Percentiles rank a stretch among this genome's conserved stretches.
Evolutionary conservation across 371 early-diverging fungal species (phyloP).

Genomic region (Nematocida sp.): DNA sequence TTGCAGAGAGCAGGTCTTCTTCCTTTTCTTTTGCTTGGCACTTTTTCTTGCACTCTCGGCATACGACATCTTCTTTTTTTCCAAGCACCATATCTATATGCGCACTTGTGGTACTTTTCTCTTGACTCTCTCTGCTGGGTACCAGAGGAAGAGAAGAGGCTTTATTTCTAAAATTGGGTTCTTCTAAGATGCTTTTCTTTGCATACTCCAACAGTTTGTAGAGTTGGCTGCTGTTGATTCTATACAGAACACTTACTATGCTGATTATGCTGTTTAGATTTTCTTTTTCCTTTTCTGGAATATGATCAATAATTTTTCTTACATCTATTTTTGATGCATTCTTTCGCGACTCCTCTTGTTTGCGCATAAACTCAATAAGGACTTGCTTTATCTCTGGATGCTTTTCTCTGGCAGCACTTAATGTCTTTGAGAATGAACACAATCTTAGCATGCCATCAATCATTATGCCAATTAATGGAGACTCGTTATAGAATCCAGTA

Average conservation of each 20-base stretch:
- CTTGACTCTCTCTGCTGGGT: too few relatives aligned
- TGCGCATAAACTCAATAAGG: background rate
- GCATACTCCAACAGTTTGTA: slow-evolving; percentile 35
- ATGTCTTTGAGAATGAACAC: background rate
- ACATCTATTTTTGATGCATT: slow-evolving; percentile 23
- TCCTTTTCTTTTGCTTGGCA: background rate
- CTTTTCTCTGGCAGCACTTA: slow-evolving; percentile 9
- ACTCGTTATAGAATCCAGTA: slow-evolving; percentile 5
- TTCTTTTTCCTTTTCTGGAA: slow-evolving; percentile 4
- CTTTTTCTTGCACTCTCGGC: background rate
- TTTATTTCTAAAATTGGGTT: slow-evolving; percentile 20
- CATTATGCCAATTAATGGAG: slow-evolving; percentile 22
- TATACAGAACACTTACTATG: slow-evolving; percentile 23
- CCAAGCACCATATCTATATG: too few relatives aligned
- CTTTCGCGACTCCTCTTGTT: slow-evolving; percentile 9
- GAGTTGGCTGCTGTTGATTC: slow-evolving; percentile 29
- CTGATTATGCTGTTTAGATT: slow-evolving; percentile 17
- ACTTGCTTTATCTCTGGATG: background rate
- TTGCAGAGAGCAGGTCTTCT: background rate
- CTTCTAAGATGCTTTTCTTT: slow-evolving; percentile 4
- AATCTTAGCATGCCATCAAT: slow-evolving; percentile 21
- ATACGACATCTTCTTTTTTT: background rate
- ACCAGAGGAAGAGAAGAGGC: too few relatives aligned
- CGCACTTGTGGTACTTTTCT: background rate
- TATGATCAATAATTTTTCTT: background rate